These are phyloP conservation scores for Tuber brumale DNA, from an alignment of 495 filamentous ascomycete genomes.

Conservation along the genomic window DNA sequence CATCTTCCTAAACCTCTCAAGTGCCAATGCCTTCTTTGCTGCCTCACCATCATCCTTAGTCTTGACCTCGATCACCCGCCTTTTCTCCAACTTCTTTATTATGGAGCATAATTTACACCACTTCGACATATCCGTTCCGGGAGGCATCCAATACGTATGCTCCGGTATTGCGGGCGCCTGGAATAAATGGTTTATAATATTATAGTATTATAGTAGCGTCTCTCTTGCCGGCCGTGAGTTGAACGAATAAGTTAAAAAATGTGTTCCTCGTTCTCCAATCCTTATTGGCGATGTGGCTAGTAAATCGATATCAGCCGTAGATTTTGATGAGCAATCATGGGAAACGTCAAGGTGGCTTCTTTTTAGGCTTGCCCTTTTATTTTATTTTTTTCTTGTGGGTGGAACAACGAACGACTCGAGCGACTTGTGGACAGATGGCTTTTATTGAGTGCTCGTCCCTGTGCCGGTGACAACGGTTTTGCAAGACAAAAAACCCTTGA, in stretches of 20 bases:
- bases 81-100: no score
- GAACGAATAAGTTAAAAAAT: background rate
- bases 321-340: conserved; percentile 4
- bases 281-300: background rate
- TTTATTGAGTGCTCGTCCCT: conserved; percentile 1
- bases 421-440: conserved; percentile 3
- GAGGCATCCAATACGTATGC: no score
- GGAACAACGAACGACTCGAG: background rate
- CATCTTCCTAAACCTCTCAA: no score
- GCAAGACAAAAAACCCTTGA: background rate
- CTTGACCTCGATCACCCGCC: no score
- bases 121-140: no score
- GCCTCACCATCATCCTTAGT: no score
- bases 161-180: background rate
- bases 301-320: background rate
- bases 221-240: background rate
- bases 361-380: conserved; percentile 22
- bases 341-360: conserved; percentile 38
- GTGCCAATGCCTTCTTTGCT: no score
- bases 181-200: background rate
- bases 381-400: conserved; percentile 22
- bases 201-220: no score
- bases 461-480: background rate
- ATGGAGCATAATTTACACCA: no score
- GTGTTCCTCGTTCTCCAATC: background rate